Evolutionary conservation across 2,329 filamentous ascomycete genomes (phyloP).

Genomic region (Phaeosphaeria sp.): DNA sequence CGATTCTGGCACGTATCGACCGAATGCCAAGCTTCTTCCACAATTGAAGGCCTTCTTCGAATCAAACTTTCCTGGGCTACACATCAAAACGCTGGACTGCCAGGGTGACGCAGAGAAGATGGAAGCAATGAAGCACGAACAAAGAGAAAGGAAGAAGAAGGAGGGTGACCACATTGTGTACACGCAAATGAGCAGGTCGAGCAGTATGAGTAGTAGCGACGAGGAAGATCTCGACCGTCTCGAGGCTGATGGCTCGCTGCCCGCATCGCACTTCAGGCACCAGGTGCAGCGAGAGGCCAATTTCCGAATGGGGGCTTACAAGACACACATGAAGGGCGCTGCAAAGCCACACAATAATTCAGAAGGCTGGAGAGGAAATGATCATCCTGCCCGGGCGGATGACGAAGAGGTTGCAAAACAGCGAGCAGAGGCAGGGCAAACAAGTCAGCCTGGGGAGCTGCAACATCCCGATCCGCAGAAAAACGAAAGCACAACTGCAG

Average conservation of each 20-base stretch:
- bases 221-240: conserved; percentile 62
- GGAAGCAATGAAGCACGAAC: conserved; percentile 75
- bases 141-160: conserved; percentile 75
- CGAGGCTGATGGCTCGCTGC: conserved; percentile 29
- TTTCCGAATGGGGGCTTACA: conserved; percentile 30
- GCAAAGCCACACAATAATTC: conserved; percentile 29
- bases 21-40: conserved; percentile 78
- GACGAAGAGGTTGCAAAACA: conserved; percentile 15
- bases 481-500: neutral
- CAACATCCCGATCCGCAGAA: neutral
- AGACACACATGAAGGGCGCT: conserved; percentile 34
- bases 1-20: conserved; percentile 91
- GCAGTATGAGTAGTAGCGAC: conserved; percentile 62
- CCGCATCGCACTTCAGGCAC: conserved; percentile 35
- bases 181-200: conserved; percentile 57
- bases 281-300: conserved; percentile 34
- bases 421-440: conserved; percentile 10
- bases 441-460: neutral
- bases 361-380: conserved; percentile 32
- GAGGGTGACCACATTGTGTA: conserved; percentile 61
- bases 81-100: conserved; percentile 77
- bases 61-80: conserved; percentile 77
- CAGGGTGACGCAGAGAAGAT: conserved; percentile 74
- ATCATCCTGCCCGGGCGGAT: conserved; percentile 23
- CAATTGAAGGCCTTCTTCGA: conserved; percentile 74